Evolutionary conservation across 176 grass and related monocot species (phyloP), one percentile per base, ranked within the genome.

Genomic region (Eleusine coracana): DNA sequence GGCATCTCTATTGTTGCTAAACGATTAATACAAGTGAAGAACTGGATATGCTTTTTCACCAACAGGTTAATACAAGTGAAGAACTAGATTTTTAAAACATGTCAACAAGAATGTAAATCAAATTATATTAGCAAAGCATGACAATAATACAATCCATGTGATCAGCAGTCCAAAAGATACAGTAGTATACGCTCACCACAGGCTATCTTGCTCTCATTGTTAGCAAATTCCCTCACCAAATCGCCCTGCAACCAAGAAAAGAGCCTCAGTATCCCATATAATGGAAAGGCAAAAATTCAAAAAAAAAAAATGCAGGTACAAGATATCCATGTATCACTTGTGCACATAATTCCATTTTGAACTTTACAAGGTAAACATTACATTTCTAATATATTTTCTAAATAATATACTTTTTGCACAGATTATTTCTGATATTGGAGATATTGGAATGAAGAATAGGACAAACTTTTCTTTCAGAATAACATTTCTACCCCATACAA

Each of bases 211-310:
- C 63, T 84, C 72, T 87, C 82, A 72, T 73, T 79, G 48, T 95
- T 93, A 75, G 95, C 92, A 75, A 90, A 98, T 71, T 88, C 79
- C 46, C 80, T 92, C 90, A 98, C 95, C 84, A 98, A 87, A 69
- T 90, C 87, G 27, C 95, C 95, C 95, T 98, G 58, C 54, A 90
- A 78, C 75, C 45, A 68, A 83, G 51, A 84, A 39, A 14, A 37
- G 55, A 66, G 42, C 74, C 12, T 74, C 59, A 56, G 55, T 77
- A 79, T 20, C 52, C 12, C 31, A 25, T 58, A 66, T 18, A 77
- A 81, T 20, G 56, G 18, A 25, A 68, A 12, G 61, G 6, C 11
- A 36, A 48, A 49, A 69, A 62, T 34, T 64, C 42, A 78, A 73
- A 78, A 83, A 48, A 83, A 48, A 25, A 71, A 71, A 71, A n/a